Percentiles rank a stretch among this genome's conserved stretches.
Evolutionary conservation across 1,139 yeast genomes (phyloP).

Genomic region (Taphrina flavorubra): DNA sequence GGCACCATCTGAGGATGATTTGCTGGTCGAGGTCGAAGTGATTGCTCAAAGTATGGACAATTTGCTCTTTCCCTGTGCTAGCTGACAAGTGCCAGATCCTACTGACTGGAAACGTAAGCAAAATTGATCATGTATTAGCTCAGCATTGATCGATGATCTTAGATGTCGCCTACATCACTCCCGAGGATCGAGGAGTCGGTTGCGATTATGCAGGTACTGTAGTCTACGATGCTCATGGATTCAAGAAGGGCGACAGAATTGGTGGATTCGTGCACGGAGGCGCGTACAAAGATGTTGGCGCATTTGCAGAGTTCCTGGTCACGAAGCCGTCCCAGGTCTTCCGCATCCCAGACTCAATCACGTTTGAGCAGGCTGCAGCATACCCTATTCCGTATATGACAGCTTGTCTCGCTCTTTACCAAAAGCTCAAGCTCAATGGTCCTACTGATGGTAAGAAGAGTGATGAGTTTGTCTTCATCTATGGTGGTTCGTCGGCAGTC

Average conservation of each 20-base stretch:
- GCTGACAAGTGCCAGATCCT: conserved; percentile 8
- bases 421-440: conserved; percentile 42
- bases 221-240: conserved; percentile 50
- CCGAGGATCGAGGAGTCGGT: conserved; percentile 49
- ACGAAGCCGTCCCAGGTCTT: conserved; percentile 48
- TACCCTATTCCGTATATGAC: conserved; percentile 44
- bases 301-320: conserved; percentile 63
- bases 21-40: conserved; percentile 31
- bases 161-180: conserved; percentile 22
- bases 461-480: conserved; percentile 56
- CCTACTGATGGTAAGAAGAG: conserved; percentile 44
- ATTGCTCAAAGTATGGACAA: conserved; percentile 22
- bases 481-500: conserved; percentile 69
- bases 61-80: background rate
- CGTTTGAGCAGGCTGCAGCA: conserved; percentile 46
- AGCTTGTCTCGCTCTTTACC: conserved; percentile 44
- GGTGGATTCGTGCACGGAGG: conserved; percentile 54
- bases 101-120: conserved; percentile 39
- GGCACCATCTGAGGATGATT: conserved; percentile 21
- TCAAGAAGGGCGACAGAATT: conserved; percentile 59
- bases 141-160: background rate
- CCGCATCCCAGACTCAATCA: conserved; percentile 41
- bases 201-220: conserved; percentile 63
- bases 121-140: too few relatives aligned
- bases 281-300: conserved; percentile 50